Percentiles rank a stretch among this genome's conserved stretches.
Evolutionary conservation across 2,329 filamentous ascomycete genomes (phyloP).

Genomic region (Trematosphaeria pertusa): DNA sequence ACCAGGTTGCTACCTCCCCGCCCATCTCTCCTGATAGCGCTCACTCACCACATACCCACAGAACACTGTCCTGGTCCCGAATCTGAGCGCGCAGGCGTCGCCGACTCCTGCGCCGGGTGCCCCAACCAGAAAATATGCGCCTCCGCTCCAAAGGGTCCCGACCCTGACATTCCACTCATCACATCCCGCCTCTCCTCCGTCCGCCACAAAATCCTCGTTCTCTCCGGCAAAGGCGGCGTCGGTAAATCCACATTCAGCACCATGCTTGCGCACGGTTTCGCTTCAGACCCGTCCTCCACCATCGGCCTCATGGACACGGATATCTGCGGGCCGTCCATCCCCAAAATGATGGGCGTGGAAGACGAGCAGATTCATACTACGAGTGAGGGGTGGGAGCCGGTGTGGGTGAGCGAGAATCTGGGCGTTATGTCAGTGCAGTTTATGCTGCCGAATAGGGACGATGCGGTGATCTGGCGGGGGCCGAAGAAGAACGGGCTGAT

Average conservation of each 20-base stretch:
- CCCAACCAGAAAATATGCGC: conserved; percentile 97
- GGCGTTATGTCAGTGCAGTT: conserved; percentile 98
- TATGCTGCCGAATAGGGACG: conserved; percentile 92
- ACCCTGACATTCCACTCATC: conserved; percentile 91
- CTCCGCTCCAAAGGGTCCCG: conserved; percentile 90
- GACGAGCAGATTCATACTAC: conserved; percentile 91
- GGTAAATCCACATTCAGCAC: conserved; percentile 95
- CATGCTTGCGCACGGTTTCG: conserved; percentile 87
- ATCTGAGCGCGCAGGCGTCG: conserved; percentile 69
- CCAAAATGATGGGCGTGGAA: conserved; percentile 99
- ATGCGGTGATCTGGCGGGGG: conserved; percentile 96
- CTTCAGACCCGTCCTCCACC: conserved; percentile 75
- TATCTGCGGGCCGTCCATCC: conserved; percentile 94
- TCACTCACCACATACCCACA: conserved; percentile 61
- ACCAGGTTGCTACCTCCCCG: conserved; percentile 61
- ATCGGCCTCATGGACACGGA: conserved; percentile 98
- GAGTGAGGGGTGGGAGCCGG: conserved; percentile 87
- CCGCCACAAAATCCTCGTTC: conserved; percentile 88
- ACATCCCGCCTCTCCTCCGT: conserved; percentile 81
- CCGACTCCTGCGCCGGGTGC: conserved; percentile 89
- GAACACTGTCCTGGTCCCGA: conserved; percentile 96
- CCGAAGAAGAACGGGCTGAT: conserved; percentile 99
- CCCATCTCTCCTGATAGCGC: conserved; percentile 59
- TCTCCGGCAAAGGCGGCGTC: conserved; percentile 95
- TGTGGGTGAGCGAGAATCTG: conserved; percentile 94